phyloP scores from a whole-genome alignment of 163 green algal genomes.

The Scenedesmus sp. region DNA sequence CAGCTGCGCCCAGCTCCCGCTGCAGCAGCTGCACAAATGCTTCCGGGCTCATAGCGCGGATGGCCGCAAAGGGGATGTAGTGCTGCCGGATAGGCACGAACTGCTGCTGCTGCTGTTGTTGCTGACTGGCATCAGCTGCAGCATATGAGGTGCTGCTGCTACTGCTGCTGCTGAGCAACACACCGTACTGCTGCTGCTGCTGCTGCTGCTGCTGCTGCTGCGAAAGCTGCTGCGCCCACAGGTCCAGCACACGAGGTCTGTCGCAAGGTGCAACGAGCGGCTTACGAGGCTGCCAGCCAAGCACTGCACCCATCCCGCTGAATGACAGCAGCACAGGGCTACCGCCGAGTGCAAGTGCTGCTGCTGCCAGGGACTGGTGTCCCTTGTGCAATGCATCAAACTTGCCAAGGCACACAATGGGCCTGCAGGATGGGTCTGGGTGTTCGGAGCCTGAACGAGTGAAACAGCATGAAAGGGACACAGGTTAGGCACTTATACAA shows the following conservation, averaged over 20 bases:
- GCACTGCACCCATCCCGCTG: conserved; percentile 92
- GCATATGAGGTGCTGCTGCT: background rate
- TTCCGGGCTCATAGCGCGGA: conserved; percentile 86
- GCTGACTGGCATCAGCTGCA: conserved; percentile 35
- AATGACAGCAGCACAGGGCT: conserved; percentile 91
- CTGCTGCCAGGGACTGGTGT: conserved; percentile 79
- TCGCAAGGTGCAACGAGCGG: conserved; percentile 89
- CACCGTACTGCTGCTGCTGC: background rate
- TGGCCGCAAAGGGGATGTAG: conserved; percentile 87
- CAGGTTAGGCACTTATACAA: no score
- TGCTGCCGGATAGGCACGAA: conserved; percentile 67
- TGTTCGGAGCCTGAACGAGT: background rate
- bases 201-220: conserved; percentile 22
- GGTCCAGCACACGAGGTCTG: conserved; percentile 79
- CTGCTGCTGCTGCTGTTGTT: conserved; percentile 42
- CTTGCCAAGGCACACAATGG: conserved; percentile 92
- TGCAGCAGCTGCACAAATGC: conserved; percentile 91
- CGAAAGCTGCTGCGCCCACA: conserved; percentile 73
- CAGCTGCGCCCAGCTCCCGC: conserved; percentile 78
- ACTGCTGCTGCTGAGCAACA: conserved; percentile 3
- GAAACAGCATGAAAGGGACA: background rate
- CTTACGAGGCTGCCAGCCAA: conserved; percentile 84
- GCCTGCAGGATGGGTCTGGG: background rate
- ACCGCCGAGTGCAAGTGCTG: conserved; percentile 59
- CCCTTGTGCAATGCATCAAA: conserved; percentile 97